Evolutionary conservation across 495 filamentous ascomycete genomes (phyloP).

Genomic region (Aspergillus bertholletiae): DNA sequence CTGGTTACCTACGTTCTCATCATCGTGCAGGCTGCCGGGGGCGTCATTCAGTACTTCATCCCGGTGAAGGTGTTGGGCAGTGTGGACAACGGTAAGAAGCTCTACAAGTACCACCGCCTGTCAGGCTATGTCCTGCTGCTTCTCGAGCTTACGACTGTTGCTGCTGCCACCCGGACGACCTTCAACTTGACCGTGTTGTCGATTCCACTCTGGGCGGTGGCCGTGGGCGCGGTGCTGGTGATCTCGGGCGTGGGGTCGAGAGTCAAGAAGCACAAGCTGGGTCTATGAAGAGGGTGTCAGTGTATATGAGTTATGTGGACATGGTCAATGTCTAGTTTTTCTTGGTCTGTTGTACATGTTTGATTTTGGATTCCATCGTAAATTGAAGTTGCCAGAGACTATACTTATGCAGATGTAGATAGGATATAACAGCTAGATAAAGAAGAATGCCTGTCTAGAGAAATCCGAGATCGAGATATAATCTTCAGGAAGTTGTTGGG

Average conservation of each 20-base stretch:
- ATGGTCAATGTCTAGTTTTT: not conserved
- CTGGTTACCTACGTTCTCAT: constrained; percentile 70
- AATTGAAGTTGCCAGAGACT: too few species aligned
- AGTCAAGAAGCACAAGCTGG: constrained; percentile 81
- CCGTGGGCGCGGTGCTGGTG: constrained; percentile 57
- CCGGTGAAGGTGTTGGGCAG: constrained; percentile 67
- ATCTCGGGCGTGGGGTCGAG: constrained; percentile 69
- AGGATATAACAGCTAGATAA: too few species aligned
- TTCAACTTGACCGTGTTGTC: constrained; percentile 59
- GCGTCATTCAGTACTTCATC: constrained; percentile 72
- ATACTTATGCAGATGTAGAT: too few species aligned
- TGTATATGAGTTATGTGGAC: not conserved
- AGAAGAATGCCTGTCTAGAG: too few species aligned
- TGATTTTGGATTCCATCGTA: not conserved
- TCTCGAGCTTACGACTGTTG: constrained; percentile 68
- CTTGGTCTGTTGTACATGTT: not conserved
- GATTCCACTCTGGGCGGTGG: constrained; percentile 70
- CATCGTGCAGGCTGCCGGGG: constrained; percentile 67
- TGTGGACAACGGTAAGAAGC: constrained; percentile 68
- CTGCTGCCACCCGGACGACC: constrained; percentile 69
- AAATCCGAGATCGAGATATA: too few species aligned
- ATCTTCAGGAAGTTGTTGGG: too few species aligned
- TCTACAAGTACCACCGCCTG: constrained; percentile 87
- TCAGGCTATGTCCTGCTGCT: constrained; percentile 72
- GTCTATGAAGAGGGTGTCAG: constrained; percentile 35